These are phyloP conservation scores for Hansenula sp. DNA, from an alignment of 1,139 yeast species.

Conservation along the genomic window DNA sequence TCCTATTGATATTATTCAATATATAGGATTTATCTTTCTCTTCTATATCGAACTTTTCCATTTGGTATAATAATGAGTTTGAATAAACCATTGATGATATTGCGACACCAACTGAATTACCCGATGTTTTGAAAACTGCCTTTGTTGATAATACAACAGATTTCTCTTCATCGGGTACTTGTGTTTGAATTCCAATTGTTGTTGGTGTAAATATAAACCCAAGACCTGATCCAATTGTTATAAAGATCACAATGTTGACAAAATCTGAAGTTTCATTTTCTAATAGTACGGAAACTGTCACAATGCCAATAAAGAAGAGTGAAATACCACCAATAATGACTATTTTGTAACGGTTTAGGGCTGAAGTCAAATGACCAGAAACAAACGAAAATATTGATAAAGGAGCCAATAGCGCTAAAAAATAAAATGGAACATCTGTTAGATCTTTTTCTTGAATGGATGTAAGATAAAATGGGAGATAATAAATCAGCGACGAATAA, in stretches of 20 bases:
- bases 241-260: slow-evolving; percentile 29
- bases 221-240: slow-evolving; percentile 43
- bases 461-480: slow-evolving; percentile 46
- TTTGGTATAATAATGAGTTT: slow-evolving; percentile 29
- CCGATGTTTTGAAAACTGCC: slow-evolving; percentile 46
- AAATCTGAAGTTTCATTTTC: slow-evolving; percentile 24
- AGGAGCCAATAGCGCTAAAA: slow-evolving; percentile 38
- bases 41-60: neutral
- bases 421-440: slow-evolving; percentile 33
- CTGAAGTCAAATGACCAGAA: slow-evolving; percentile 39
- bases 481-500: slow-evolving; percentile 42
- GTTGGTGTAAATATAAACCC: slow-evolving; percentile 52
- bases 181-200: slow-evolving; percentile 50
- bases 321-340: slow-evolving; percentile 39
- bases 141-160: slow-evolving; percentile 51
- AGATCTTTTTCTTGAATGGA: slow-evolving; percentile 37
- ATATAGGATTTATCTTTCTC: neutral
- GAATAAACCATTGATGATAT: slow-evolving; percentile 39
- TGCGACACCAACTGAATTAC: slow-evolving; percentile 50
- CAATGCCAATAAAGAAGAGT: slow-evolving; percentile 35
- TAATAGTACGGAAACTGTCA: neutral
- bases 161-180: slow-evolving; percentile 41
- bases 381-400: slow-evolving; percentile 37
- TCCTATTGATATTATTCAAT: neutral
- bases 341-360: slow-evolving; percentile 38